These are phyloP conservation scores for Juglanconis juglandina DNA, from an alignment of 2,329 filamentous ascomycete species.

Conservation along the genomic window DNA sequence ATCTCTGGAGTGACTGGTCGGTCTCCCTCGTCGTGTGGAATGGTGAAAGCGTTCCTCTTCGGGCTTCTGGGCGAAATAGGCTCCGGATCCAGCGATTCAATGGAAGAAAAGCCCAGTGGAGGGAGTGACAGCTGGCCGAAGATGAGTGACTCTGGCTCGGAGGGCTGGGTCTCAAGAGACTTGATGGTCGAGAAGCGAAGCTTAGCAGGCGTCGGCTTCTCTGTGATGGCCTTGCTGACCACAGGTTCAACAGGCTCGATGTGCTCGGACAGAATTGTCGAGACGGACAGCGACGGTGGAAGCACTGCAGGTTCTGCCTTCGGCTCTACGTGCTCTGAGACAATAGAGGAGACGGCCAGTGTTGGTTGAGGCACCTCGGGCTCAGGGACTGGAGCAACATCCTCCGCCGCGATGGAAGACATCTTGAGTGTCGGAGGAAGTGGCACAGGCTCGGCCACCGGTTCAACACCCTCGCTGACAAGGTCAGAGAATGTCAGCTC, in stretches of 20 bases:
- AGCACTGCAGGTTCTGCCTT: slow-evolving; percentile 12
- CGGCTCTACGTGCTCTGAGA: slow-evolving; percentile 31
- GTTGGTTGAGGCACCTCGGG: slow-evolving; percentile 26
- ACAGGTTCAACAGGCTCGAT: slow-evolving; percentile 30
- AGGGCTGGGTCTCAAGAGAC: slow-evolving; percentile 43
- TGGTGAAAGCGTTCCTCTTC: slow-evolving; percentile 54
- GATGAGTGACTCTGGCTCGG: slow-evolving; percentile 28
- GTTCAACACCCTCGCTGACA: slow-evolving; percentile 34
- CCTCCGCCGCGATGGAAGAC: slow-evolving; percentile 20
- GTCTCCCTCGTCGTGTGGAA: slow-evolving; percentile 44
- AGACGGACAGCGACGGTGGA: slow-evolving; percentile 27
- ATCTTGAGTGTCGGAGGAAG: slow-evolving; percentile 16
- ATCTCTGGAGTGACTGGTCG: slow-evolving; percentile 16
- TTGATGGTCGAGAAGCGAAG: slow-evolving; percentile 39
- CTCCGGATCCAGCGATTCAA: slow-evolving; percentile 44
- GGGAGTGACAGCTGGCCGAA: slow-evolving; percentile 19
- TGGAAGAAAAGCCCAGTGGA: slow-evolving; percentile 39
- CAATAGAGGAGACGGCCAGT: slow-evolving; percentile 30
- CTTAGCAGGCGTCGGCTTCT: slow-evolving; percentile 16
- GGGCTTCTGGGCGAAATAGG: slow-evolving; percentile 48
- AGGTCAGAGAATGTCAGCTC: slow-evolving; percentile 32
- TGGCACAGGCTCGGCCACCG: slow-evolving; percentile 28
- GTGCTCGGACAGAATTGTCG: slow-evolving; percentile 30
- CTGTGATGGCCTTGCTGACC: slow-evolving; percentile 18
- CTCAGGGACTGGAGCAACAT: slow-evolving; percentile 25